Base-by-base conservation (phyloP, 345 rosid species). In the Gossypium stocksii region DNA sequence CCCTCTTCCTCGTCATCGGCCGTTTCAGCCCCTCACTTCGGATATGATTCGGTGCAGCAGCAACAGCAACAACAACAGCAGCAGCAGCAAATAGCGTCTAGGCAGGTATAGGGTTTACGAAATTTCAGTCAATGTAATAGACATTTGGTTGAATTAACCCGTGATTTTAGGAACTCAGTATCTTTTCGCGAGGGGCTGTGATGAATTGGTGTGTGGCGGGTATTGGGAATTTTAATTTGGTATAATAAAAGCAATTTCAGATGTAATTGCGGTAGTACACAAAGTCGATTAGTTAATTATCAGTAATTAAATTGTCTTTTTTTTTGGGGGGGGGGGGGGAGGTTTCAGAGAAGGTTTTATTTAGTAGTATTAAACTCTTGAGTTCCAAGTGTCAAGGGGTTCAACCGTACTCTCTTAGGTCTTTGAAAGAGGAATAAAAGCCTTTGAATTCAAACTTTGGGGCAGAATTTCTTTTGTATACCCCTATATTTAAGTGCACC, bases 1-100 rank as follows among this genome's bases (percentile, higher is more conserved):
- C 94, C 99, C n/a, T 82, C 99, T 56, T 95, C 99, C 14, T 93
- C 99, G 0, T 91, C 98, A 4, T 94, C 98, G 10, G 93, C 98
- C 25, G 97, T 89, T 54, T 92, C 93, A 19, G 87, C 89, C 6
- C 86, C 88, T 41, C 94, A 85, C 49, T 75, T 89, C 41, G 91
- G 88, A 44, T 85, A 85, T 70, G 91, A 90, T 76, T 82, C 96
- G 9, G 83, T 81, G 19, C 94, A 85, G 80, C 92, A 86, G 68
- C 94, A 88, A 6, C 93, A 86, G 41, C 89, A 87, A n/a, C 86
- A 77, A 68, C 89, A 83, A 3, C 93, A 86, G 41, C 89, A 87
- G 1, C 91, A 86, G 51, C 86, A 77, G 71, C 89, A 83, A 72
- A 53, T 84, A 38, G 89, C 87, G 81, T 82, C 93, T 77, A 86